These are phyloP conservation scores for Trichophyton equinum DNA, from an alignment of 2,329 filamentous ascomycete species.

Conservation along the genomic window DNA sequence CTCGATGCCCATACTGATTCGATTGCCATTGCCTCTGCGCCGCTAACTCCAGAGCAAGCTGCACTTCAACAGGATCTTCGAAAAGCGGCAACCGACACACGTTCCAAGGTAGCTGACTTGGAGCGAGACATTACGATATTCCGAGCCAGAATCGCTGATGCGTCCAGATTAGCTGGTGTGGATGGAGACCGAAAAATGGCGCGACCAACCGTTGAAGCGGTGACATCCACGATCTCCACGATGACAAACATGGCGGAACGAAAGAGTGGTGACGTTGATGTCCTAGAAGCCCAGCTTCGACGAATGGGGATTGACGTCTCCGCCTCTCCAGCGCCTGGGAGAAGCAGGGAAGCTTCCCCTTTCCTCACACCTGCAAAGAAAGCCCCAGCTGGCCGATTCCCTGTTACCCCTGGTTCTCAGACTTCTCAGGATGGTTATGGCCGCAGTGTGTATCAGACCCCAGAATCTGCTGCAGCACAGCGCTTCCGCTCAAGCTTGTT, in stretches of 20 bases:
- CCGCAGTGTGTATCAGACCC: constrained; percentile 29
- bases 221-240: constrained; percentile 79
- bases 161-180: constrained; percentile 39
- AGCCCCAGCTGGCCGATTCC: constrained; percentile 17
- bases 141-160: constrained; percentile 59
- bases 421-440: constrained; percentile 22
- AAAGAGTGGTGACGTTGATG: constrained; percentile 78
- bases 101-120: constrained; percentile 60
- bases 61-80: constrained; percentile 75
- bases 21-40: constrained; percentile 54
- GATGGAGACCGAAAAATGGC: constrained; percentile 18
- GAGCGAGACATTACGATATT: constrained; percentile 72
- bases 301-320: constrained; percentile 45
- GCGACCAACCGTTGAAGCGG: constrained; percentile 78
- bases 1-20: constrained; percentile 58
- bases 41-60: constrained; percentile 72
- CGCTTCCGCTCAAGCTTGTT: constrained; percentile 22
- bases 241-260: constrained; percentile 90
- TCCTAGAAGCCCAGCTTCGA: constrained; percentile 76
- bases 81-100: constrained; percentile 59
- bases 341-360: constrained; percentile 23
- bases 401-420: constrained; percentile 28
- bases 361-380: constrained; percentile 27
- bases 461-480: constrained; percentile 22
- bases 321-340: constrained; percentile 9